Evolutionary conservation across 305 asterid species (phyloP), one percentile per base, ranked within the genome.

Genomic region (Plantago lanceolata): DNA sequence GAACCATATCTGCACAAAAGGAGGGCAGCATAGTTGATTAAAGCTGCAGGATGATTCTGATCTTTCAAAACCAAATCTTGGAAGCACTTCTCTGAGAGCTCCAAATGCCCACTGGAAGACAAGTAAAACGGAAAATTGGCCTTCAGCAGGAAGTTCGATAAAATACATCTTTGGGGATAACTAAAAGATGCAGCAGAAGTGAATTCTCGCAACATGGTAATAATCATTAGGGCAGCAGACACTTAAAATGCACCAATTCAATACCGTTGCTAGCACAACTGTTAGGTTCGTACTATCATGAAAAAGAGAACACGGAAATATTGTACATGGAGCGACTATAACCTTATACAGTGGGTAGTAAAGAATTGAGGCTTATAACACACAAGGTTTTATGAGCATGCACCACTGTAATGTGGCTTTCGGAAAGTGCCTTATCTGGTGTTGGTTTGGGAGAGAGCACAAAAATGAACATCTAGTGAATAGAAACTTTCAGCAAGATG

Each of bases 31-130:
- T 87, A 93, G 81, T 89, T 93, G 73, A 78, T 77, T 71, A 92
- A 81, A 63, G 98, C 90, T 9, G 94, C 85, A 44, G 97, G 97
- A 71, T 89, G 98, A 62, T 93, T 85, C 65, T 85, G 97, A 78
- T 89, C 98, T 80, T 87, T 87, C 71, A 93, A 67, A 70, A 85
- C 78, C 75, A 93, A 73, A 66, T 79, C 85, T 63, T 87, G 97
- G 73, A 86, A 85, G 78, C 89, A 87, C 82, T 84, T 85, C 59
- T 84, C 91, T 49, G 98, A 84, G 73, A 79, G 86, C 75, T 92
- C 97, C 76, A 85, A 70, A 73, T 77, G 40, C 61, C 98, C 98
- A 70, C 98, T 89, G 83, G 73, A 70, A 66, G 59, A 71, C 65
- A 61, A 53, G 68, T 66, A 54, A 63, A 72, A n/a, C 19, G 19